Evolutionary conservation across 2,329 filamentous ascomycete genomes (phyloP), one percentile per base, ranked within the genome.

Genomic region (Colletotrichum caudatum): DNA sequence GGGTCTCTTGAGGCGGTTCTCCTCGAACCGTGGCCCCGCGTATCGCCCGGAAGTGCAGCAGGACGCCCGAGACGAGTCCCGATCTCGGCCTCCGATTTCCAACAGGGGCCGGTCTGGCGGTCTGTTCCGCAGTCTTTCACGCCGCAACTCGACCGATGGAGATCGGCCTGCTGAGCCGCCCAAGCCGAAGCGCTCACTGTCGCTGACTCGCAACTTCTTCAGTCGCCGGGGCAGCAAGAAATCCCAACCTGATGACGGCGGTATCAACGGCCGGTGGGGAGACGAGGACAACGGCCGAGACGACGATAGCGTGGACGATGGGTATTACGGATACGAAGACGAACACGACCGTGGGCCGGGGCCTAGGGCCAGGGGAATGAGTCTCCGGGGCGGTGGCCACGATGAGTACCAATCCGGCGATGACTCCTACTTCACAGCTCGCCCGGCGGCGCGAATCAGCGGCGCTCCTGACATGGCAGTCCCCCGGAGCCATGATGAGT

Each of bases 131-230:
- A 81, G 81, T 2, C 78, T 84, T 50, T 85, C 84, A 6, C 78
- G 81, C 37, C 82, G 82, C 29, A 78, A 76, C 26, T 82, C 81
- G 1, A 79, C 78, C 0, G 81, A 84, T 18, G 80, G 80, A 0
- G 78, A 81, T 23, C 81, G 82, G 18, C 78, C 80, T 12, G 73
- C 75, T 35, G 78, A 58, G 56, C 56, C 82, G 37, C 76, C 78
- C 8, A 81, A 81, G 61, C 80, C 90, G 20, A 85, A 85, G 61
- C 85, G 91, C 37, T 91, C 89, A 0, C 80, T 92, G 66, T 93
- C 90, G 3, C 82, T 92, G 7, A 89, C 87, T 8, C 78, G 82
- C 1, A 81, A 81, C 1, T 77, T 84, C 51, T 82, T 88, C 50
- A 79, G 82, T 67, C 81, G 86, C 18, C 79, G 80, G 23, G 81